A percentile compares a stretch with the other conserved stretches of the same genome.
Evolutionary conservation across 2,329 filamentous ascomycete species (phyloP).

Genomic region (Colletotrichum neosansevieriae): DNA sequence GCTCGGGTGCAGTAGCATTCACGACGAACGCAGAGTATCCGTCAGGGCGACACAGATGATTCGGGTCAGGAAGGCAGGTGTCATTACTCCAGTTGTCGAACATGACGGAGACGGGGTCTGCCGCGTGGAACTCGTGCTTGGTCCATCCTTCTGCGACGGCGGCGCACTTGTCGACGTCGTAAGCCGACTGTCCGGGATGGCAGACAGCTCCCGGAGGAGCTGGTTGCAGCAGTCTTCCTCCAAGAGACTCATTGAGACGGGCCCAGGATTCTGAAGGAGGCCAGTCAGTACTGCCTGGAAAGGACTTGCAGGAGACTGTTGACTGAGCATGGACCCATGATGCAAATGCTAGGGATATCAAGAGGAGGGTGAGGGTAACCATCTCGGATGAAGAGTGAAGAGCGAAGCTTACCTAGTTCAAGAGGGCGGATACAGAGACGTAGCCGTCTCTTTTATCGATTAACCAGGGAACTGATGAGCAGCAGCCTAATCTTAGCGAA

Average conservation of each 20-base stretch:
- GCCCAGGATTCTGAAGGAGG: constrained; percentile 60
- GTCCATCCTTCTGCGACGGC: constrained; percentile 24
- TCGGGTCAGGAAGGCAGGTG: constrained; percentile 59
- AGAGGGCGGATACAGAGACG: neutral
- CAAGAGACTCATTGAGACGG: constrained; percentile 58
- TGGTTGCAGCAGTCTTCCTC: constrained; percentile 57
- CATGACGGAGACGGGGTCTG: constrained; percentile 50
- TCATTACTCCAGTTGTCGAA: constrained; percentile 62
- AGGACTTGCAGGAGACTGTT: constrained; percentile 57
- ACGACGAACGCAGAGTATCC: constrained; percentile 54
- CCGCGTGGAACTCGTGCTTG: constrained; percentile 49
- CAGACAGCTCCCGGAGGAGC: constrained; percentile 59
- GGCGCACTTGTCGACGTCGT: constrained; percentile 49
- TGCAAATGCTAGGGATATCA: neutral
- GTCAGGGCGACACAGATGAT: constrained; percentile 48
- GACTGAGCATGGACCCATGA: neutral
- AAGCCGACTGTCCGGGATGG: constrained; percentile 52
- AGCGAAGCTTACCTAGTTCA: neutral
- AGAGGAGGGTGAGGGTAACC: neutral
- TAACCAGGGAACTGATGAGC: neutral
- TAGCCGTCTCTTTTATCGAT: neutral
- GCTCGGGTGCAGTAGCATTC: constrained; percentile 49
- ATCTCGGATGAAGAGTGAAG: neutral
- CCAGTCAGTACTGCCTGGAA: constrained; percentile 60
- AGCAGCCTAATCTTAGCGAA: neutral